A percentile compares a stretch with the other conserved stretches of the same genome.
These are phyloP conservation scores for Eutrema japonicum DNA, from an alignment of 345 rosid genomes.

Conservation along the genomic window DNA sequence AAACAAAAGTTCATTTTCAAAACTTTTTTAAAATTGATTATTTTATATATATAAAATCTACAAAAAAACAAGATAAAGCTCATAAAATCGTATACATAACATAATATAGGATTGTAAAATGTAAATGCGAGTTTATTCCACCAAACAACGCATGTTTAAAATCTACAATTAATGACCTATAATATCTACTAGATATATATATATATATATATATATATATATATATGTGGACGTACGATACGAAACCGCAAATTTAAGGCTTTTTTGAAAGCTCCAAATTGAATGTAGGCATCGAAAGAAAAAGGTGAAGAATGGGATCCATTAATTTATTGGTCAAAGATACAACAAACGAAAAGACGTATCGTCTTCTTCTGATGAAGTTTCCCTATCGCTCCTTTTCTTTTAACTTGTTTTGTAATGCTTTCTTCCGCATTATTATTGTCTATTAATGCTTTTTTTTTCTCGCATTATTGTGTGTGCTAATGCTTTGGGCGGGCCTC, in stretches of 20 bases:
- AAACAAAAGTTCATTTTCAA: neutral
- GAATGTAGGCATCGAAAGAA: slow-evolving; percentile 26
- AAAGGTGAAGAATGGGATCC: slow-evolving; percentile 39
- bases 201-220: neutral
- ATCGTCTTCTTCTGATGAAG: slow-evolving; percentile 37
- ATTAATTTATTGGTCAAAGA: slow-evolving; percentile 41
- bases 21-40: neutral
- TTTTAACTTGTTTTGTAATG: slow-evolving; percentile 35
- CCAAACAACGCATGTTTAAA: neutral
- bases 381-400: slow-evolving; percentile 31
- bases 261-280: slow-evolving; percentile 26
- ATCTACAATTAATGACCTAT: slow-evolving; percentile 17
- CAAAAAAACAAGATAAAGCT: neutral
- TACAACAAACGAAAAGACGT: slow-evolving; percentile 36
- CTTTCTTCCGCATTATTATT: slow-evolving; percentile 39
- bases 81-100: neutral
- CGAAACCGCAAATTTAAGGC: slow-evolving; percentile 31
- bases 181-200: slow-evolving; percentile 11
- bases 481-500: slow-evolving; percentile 43
- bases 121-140: slow-evolving; percentile 5
- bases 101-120: neutral
- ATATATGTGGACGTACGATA: slow-evolving; percentile 12
- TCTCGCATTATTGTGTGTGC: slow-evolving; percentile 29
- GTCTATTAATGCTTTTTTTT: slow-evolving; percentile 33
- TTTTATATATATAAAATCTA: neutral